phyloP scores from a whole-genome alignment of 2,329 filamentous ascomycete genomes.

The Atkinsonella hypoxylon region DNA sequence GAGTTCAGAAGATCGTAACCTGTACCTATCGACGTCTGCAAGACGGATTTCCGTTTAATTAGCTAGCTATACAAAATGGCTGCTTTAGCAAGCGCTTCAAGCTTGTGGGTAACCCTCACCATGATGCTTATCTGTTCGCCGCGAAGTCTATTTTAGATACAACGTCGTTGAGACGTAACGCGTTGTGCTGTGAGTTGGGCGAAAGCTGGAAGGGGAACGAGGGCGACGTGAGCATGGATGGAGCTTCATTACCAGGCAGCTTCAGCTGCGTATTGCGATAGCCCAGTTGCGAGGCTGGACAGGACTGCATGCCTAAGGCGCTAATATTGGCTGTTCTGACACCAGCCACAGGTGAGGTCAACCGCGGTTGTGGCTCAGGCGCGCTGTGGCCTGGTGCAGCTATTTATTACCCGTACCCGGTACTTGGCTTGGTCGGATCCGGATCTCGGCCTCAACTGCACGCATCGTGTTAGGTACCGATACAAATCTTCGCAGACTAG shows the following conservation, averaged over 20 bases:
- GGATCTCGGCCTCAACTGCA: background rate
- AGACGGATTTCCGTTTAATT: background rate
- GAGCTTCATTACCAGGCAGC: constrained; percentile 17
- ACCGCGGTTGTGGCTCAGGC: background rate
- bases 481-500: too few species aligned
- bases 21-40: constrained; percentile 95
- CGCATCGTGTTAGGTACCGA: too few species aligned
- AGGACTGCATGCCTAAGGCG: constrained; percentile 2
- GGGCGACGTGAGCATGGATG: constrained; percentile 16
- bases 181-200: constrained; percentile 2
- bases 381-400: background rate
- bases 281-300: background rate
- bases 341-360: background rate
- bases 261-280: constrained; percentile 3
- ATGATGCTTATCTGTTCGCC: constrained; percentile 8
- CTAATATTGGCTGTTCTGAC: background rate
- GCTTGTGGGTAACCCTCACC: constrained; percentile 9
- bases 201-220: background rate
- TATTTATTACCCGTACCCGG: too few species aligned
- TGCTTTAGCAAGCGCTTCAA: background rate
- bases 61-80: constrained; percentile 3
- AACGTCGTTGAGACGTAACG: background rate
- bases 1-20: constrained; percentile 99
- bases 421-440: background rate
- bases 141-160: background rate